phyloP scores from a whole-genome alignment of 2,329 filamentous ascomycete genomes.

The Alternaria sp. region DNA sequence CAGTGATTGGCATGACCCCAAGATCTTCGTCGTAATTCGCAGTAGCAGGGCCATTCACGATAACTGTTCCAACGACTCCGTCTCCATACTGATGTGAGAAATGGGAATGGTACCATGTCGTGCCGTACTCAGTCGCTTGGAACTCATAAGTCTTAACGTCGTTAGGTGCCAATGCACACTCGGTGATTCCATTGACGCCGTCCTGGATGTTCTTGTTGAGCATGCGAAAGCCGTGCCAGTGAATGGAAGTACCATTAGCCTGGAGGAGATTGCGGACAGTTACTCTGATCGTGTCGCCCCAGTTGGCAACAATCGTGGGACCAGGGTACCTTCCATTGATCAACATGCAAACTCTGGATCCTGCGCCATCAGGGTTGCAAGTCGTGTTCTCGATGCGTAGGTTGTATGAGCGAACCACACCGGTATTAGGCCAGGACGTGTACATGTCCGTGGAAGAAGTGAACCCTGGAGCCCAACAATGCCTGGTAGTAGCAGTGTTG shows the following conservation, averaged over 20 bases:
- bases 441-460: slow-evolving; percentile 54
- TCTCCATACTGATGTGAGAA: slow-evolving; percentile 55
- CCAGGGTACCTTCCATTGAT: slow-evolving; percentile 66
- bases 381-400: slow-evolving; percentile 53
- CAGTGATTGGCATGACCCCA: slow-evolving; percentile 32
- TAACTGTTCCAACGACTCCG: slow-evolving; percentile 49
- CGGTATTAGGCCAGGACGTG: slow-evolving; percentile 50
- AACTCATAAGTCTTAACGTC: slow-evolving; percentile 42
- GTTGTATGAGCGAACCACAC: slow-evolving; percentile 43
- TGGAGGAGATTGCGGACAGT: slow-evolving; percentile 63
- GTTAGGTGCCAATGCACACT: slow-evolving; percentile 60
- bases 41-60: slow-evolving; percentile 42
- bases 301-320: slow-evolving; percentile 64
- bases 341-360: slow-evolving; percentile 47
- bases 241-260: slow-evolving; percentile 68
- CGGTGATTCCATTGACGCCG: slow-evolving; percentile 58
- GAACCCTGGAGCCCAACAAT: slow-evolving; percentile 53
- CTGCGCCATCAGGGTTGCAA: slow-evolving; percentile 51
- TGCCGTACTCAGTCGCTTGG: slow-evolving; percentile 41
- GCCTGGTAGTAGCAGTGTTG: slow-evolving; percentile 48
- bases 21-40: slow-evolving; percentile 43
- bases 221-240: slow-evolving; percentile 70
- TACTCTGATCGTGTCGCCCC: slow-evolving; percentile 43
- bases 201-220: slow-evolving; percentile 63
- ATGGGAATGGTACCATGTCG: slow-evolving; percentile 54